phyloP scores from a whole-genome alignment of 805 yeast species.

The Starmerella khaoyaiensis region DNA sequence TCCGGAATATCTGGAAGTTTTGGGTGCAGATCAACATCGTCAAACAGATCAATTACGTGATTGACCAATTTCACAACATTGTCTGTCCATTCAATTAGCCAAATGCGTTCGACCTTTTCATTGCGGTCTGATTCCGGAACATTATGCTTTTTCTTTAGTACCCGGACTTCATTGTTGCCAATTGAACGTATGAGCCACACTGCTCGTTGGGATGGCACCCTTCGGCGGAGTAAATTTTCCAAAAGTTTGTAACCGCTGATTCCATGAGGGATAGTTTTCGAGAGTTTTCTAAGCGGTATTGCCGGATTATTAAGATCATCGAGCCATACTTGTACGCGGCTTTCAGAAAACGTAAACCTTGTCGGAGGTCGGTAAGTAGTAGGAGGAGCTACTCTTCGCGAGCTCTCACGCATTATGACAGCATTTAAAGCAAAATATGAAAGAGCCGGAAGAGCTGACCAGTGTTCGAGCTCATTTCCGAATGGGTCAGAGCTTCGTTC shows the following conservation, averaged over 20 bases:
- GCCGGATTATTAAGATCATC: slow-evolving; percentile 58
- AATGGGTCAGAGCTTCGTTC: slow-evolving; percentile 46
- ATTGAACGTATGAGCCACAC: slow-evolving; percentile 86
- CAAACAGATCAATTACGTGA: slow-evolving; percentile 37
- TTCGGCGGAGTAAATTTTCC: slow-evolving; percentile 52
- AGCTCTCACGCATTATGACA: slow-evolving; percentile 35
- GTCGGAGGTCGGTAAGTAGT: slow-evolving; percentile 69
- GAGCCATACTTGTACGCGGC: slow-evolving; percentile 75
- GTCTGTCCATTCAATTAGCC: slow-evolving; percentile 85
- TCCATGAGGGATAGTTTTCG: slow-evolving; percentile 83
- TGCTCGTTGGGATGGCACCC: slow-evolving; percentile 68
- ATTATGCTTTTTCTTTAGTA: slow-evolving; percentile 36
- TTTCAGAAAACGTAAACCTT: slow-evolving; percentile 79
- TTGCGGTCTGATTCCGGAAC: slow-evolving; percentile 1
- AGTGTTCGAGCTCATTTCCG: slow-evolving; percentile 30
- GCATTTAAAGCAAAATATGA: slow-evolving; percentile 38
- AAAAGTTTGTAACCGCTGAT: slow-evolving; percentile 57
- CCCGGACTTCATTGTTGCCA: slow-evolving; percentile 60
- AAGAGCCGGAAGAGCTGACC: slow-evolving; percentile 37
- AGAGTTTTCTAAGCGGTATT: slow-evolving; percentile 52
- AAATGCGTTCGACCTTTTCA: slow-evolving; percentile 35
- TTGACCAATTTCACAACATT: slow-evolving; percentile 55
- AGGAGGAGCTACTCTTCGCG: slow-evolving; percentile 36
- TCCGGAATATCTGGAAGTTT: too few species aligned
- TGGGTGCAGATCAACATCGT: slow-evolving; percentile 4